These are phyloP conservation scores for Leccinum pachyderme DNA, from an alignment of 1,284 basidiomycete species.

Conservation along the genomic window DNA sequence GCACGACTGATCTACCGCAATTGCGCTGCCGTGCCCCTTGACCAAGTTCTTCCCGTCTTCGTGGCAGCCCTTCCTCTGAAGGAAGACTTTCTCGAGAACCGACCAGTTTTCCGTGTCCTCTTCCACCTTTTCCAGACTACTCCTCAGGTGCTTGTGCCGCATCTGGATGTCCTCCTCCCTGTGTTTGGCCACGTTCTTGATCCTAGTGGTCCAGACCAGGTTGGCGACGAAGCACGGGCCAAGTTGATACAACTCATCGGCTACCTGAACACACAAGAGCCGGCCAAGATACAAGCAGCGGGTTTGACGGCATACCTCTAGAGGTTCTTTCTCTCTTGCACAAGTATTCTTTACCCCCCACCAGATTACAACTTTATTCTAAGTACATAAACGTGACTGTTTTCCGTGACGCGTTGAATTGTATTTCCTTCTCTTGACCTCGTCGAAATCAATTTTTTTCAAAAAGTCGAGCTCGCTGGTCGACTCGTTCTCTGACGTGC, in stretches of 20 bases:
- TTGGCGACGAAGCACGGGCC: constrained; percentile 73
- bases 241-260: constrained; percentile 77
- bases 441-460: constrained; percentile 7
- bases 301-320: constrained; percentile 61
- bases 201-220: constrained; percentile 68
- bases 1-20: constrained; percentile 88
- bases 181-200: constrained; percentile 87
- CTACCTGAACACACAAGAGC: constrained; percentile 71
- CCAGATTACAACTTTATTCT: constrained; percentile 12
- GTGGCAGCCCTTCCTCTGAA: constrained; percentile 82
- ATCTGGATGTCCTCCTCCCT: constrained; percentile 80
- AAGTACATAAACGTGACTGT: constrained; percentile 28
- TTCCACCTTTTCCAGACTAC: constrained; percentile 85
- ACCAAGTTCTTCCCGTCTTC: constrained; percentile 87
- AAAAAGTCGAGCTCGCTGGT: constrained; percentile 51
- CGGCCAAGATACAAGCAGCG: constrained; percentile 73
- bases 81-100: constrained; percentile 88
- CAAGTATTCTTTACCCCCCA: constrained; percentile 4
- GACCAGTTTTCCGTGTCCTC: constrained; percentile 86
- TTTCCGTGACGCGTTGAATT: constrained; percentile 16
- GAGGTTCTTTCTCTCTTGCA: constrained; percentile 16
- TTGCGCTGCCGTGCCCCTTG: constrained; percentile 79
- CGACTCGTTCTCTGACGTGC: constrained; percentile 50
- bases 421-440: constrained; percentile 6
- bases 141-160: constrained; percentile 68